Evolutionary conservation across 257 asterid genomes (phyloP).

Genomic region (Sherardia arvensis): DNA sequence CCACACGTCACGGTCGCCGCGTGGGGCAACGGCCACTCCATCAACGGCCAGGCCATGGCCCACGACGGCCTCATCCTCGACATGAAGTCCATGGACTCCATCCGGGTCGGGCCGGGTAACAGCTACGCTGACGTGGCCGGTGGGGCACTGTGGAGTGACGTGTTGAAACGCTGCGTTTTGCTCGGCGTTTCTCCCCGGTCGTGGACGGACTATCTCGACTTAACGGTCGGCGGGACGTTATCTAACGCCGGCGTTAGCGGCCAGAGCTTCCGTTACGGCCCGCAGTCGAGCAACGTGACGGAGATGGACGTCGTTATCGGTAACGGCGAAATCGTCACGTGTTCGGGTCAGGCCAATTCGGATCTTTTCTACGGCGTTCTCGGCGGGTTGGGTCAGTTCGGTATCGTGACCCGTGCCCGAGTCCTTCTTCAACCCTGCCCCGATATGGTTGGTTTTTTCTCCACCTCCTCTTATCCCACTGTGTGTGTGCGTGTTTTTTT

Average conservation of each 20-base stretch:
- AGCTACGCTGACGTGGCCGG: constrained; percentile 65
- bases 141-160: constrained; percentile 91
- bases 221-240: constrained; percentile 90
- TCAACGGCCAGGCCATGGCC: constrained; percentile 96
- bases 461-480: background rate
- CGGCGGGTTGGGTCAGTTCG: constrained; percentile 96
- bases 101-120: constrained; percentile 4
- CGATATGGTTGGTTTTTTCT: constrained; percentile 42
- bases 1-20: constrained; percentile 76
- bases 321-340: constrained; percentile 60
- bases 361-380: constrained; percentile 65
- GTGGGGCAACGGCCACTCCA: constrained; percentile 92
- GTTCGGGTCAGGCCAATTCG: constrained; percentile 42
- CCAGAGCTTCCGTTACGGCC: constrained; percentile 63
- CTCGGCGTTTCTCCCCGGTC: constrained; percentile 69
- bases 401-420: constrained; percentile 79
- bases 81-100: constrained; percentile 43
- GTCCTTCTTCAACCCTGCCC: constrained; percentile 77
- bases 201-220: constrained; percentile 84
- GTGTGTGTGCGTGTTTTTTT: background rate
- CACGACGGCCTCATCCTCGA: constrained; percentile 61
- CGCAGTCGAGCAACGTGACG: constrained; percentile 76
- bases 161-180: constrained; percentile 47
- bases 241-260: constrained; percentile 97
- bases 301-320: constrained; percentile 95